Evolutionary conservation across 805 yeast genomes (phyloP).

Genomic region (Lachancea fermentati): DNA sequence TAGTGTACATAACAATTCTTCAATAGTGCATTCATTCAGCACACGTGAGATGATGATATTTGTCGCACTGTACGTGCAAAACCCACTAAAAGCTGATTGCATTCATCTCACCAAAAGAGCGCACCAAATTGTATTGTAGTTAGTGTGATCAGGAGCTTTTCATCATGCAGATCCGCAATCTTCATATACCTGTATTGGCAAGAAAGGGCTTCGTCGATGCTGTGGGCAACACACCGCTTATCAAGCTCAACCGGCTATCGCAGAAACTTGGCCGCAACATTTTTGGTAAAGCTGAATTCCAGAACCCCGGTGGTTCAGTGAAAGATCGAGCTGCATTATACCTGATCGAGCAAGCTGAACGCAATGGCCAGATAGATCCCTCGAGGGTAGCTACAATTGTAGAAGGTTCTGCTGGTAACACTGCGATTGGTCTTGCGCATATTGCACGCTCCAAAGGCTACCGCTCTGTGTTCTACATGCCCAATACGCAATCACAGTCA

Average conservation of each 20-base stretch:
- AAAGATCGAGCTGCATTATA: constrained; percentile 86
- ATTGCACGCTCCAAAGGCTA: constrained; percentile 79
- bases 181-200: constrained; percentile 50
- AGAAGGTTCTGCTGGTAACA: constrained; percentile 93
- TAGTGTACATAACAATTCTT: background rate
- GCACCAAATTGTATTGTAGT: no score
- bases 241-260: constrained; percentile 53
- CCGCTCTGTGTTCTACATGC: constrained; percentile 83
- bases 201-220: constrained; percentile 71
- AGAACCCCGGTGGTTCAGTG: constrained; percentile 92
- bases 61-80: background rate
- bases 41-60: background rate
- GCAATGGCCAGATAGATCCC: constrained; percentile 52
- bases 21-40: no score
- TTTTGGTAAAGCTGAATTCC: constrained; percentile 86
- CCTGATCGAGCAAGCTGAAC: constrained; percentile 74
- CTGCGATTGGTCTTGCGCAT: constrained; percentile 89
- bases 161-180: background rate
- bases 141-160: no score
- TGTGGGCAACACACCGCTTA: constrained; percentile 88
- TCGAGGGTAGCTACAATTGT: constrained; percentile 72
- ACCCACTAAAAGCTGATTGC: no score
- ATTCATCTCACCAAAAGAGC: no score
- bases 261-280: constrained; percentile 62
- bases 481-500: constrained; percentile 77